These are phyloP conservation scores for Saitozyma sp. DNA, from an alignment of 768 basidiomycete genomes.

Conservation along the genomic window DNA sequence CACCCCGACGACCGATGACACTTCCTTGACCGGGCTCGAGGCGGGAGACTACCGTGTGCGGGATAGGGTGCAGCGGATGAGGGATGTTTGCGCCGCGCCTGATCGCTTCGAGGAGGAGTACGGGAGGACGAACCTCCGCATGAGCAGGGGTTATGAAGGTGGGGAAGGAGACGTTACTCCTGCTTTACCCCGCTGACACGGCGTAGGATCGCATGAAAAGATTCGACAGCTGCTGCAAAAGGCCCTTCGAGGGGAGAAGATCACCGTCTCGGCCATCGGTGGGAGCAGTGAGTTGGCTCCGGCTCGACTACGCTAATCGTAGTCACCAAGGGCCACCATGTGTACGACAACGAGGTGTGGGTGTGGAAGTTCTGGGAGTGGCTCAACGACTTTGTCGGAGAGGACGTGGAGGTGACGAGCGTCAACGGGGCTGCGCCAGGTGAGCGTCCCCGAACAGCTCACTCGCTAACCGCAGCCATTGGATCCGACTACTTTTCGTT, in stretches of 20 bases:
- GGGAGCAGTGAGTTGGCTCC: slow-evolving; percentile 38
- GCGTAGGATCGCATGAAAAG: slow-evolving; percentile 32
- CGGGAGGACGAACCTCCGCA: slow-evolving; percentile 36
- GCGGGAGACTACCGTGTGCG: slow-evolving; percentile 1
- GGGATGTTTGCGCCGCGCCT: slow-evolving; percentile 18
- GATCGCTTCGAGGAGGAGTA: slow-evolving; percentile 36
- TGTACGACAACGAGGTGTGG: slow-evolving; percentile 42
- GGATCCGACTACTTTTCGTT: slow-evolving; percentile 50
- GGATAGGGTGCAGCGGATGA: slow-evolving; percentile 19
- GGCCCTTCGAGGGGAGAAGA: slow-evolving; percentile 37
- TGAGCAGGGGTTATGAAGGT: slow-evolving; percentile 46
- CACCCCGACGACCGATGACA: not conserved
- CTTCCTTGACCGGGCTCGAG: too few relatives aligned
- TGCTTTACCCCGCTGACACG: not conserved
- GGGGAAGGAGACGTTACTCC: slow-evolving; percentile 9
- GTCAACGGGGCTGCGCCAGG: slow-evolving; percentile 51
- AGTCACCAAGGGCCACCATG: slow-evolving; percentile 50
- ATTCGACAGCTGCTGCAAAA: slow-evolving; percentile 34
- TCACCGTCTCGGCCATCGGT: slow-evolving; percentile 42
- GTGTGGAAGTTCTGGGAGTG: slow-evolving; percentile 43
- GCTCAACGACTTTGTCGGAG: slow-evolving; percentile 35
- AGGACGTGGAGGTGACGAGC: slow-evolving; percentile 19
- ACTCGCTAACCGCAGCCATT: slow-evolving; percentile 29
- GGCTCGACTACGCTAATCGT: not conserved
- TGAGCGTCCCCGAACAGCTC: slow-evolving; percentile 10